These are phyloP conservation scores for Alternaria alternata DNA, from an alignment of 2,329 filamentous ascomycete species.

Conservation along the genomic window DNA sequence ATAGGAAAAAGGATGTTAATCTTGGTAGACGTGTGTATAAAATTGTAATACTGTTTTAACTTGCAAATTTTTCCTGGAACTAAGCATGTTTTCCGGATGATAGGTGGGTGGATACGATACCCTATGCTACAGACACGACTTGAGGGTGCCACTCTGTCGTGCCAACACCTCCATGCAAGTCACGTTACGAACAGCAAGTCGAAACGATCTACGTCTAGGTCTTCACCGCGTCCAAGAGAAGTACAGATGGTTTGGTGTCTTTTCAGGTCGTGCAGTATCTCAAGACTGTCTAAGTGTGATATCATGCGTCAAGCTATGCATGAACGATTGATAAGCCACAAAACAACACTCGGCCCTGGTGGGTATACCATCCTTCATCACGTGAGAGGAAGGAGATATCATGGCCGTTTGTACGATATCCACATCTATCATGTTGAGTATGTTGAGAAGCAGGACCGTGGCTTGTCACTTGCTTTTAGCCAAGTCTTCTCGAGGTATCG, in stretches of 20 bases:
- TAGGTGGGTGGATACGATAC: neutral
- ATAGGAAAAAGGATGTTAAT: neutral
- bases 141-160: neutral
- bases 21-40: neutral
- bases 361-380: neutral
- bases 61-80: neutral
- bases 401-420: neutral
- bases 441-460: neutral
- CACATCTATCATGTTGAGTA: fast-evolving
- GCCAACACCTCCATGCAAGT: neutral
- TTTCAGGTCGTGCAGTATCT: no score
- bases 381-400: neutral
- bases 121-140: fast-evolving
- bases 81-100: neutral
- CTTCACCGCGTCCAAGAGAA: neutral
- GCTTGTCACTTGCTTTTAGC: neutral
- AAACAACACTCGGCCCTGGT: neutral
- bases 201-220: fast-evolving
- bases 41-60: neutral
- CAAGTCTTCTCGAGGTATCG: neutral
- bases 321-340: neutral
- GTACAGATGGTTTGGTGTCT: neutral
- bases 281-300: neutral
- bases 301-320: neutral
- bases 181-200: neutral